A percentile compares a stretch with the other conserved stretches of the same genome.
These are phyloP conservation scores for Avena atlantica DNA, from an alignment of 176 grass and related monocot genomes.

Conservation along the genomic window DNA sequence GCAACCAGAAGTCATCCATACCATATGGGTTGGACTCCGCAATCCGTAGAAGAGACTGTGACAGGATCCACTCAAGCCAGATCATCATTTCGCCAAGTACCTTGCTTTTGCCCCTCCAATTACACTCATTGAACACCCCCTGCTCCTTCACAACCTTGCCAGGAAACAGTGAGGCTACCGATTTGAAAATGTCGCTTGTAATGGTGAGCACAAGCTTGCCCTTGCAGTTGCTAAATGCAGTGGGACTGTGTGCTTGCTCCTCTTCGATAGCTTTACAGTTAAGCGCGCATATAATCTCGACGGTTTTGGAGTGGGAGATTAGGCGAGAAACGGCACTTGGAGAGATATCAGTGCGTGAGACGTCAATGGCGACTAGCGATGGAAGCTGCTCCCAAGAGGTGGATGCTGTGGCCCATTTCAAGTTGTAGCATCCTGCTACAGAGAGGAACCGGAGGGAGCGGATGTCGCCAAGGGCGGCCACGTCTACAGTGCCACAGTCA, in stretches of 20 bases:
- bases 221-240: slow-evolving; percentile 72
- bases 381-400: slow-evolving; percentile 75
- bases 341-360: slow-evolving; percentile 82
- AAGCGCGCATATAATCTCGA: slow-evolving; percentile 70
- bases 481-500: slow-evolving; percentile 79
- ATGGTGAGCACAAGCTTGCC: slow-evolving; percentile 85
- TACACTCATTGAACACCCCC: slow-evolving; percentile 65
- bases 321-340: slow-evolving; percentile 69
- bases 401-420: slow-evolving; percentile 89
- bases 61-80: slow-evolving; percentile 94
- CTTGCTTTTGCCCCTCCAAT: slow-evolving; percentile 60
- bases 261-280: slow-evolving; percentile 76
- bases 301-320: slow-evolving; percentile 74
- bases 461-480: slow-evolving; percentile 68
- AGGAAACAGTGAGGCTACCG: slow-evolving; percentile 59
- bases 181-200: slow-evolving; percentile 64
- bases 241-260: slow-evolving; percentile 63
- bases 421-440: slow-evolving; percentile 74
- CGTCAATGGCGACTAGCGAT: slow-evolving; percentile 74
- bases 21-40: slow-evolving; percentile 73
- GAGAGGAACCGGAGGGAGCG: slow-evolving; percentile 81
- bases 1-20: slow-evolving; percentile 94
- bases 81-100: slow-evolving; percentile 63
- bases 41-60: slow-evolving; percentile 80
- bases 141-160: slow-evolving; percentile 55